phyloP scores from a whole-genome alignment of 2,329 filamentous ascomycete genomes.

The Talaromyces marneffei region DNA sequence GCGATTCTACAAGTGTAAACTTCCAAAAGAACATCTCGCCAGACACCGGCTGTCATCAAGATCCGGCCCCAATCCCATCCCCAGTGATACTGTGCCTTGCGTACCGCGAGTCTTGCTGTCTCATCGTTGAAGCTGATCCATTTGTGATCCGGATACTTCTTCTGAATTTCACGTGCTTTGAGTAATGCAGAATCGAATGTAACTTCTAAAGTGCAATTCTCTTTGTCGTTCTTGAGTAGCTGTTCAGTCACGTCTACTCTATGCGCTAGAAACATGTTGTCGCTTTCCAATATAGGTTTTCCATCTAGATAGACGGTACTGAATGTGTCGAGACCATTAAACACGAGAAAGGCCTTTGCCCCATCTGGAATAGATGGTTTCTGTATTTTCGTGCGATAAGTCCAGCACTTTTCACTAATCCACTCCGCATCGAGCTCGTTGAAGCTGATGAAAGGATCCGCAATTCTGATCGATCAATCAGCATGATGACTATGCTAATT shows the following conservation, averaged over 20 bases:
- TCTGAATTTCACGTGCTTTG: conserved; percentile 40
- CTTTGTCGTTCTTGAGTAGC: conserved; percentile 25
- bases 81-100: conserved; percentile 68
- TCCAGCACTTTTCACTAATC: conserved; percentile 50
- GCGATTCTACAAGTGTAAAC: conserved; percentile 6
- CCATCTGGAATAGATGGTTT: not conserved
- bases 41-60: conserved; percentile 57
- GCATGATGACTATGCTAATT: not conserved
- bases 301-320: conserved; percentile 67
- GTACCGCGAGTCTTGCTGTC: conserved; percentile 43
- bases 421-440: conserved; percentile 28
- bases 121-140: conserved; percentile 46
- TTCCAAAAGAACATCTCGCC: conserved; percentile 40
- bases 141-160: conserved; percentile 40
- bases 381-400: conserved; percentile 20
- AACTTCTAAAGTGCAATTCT: conserved; percentile 42
- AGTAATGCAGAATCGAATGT: conserved; percentile 46
- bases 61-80: conserved; percentile 68
- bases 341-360: conserved; percentile 49
- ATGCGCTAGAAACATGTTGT: conserved; percentile 75
- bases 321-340: conserved; percentile 76
- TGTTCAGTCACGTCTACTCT: conserved; percentile 62
- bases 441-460: conserved; percentile 24
- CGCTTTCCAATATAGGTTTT: conserved; percentile 58
- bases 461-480: conserved; percentile 64